phyloP scores from a whole-genome alignment of 1,284 basidiomycete genomes.

The Naganishia sp. region DNA sequence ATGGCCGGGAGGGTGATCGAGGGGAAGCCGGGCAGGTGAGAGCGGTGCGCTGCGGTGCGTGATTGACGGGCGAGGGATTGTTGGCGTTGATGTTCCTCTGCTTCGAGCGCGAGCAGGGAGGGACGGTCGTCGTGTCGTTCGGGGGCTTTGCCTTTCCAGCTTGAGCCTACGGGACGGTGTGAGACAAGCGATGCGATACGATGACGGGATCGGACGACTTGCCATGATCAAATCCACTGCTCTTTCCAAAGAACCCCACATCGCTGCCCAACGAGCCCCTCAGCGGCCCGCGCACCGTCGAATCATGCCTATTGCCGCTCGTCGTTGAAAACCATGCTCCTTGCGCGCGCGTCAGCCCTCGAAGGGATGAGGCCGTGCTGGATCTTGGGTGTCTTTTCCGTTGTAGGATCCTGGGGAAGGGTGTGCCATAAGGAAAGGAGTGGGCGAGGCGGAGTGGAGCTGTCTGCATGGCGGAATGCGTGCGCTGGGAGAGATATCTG shows the following conservation, averaged over 20 bases:
- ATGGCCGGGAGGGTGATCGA: constrained; percentile 6
- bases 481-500: too few species aligned
- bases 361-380: too few species aligned
- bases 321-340: constrained; percentile 1
- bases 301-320: constrained; percentile 9
- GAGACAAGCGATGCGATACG: not conserved
- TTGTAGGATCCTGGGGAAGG: not conserved
- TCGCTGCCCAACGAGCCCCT: constrained; percentile 19
- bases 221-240: too few species aligned
- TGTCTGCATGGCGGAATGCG: not conserved
- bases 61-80: constrained; percentile 9
- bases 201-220: not conserved
- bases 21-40: constrained; percentile 17
- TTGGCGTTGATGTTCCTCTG: constrained; percentile 22
- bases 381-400: too few species aligned
- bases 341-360: not conserved
- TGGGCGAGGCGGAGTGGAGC: not conserved
- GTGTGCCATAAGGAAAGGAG: not conserved
- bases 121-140: constrained; percentile 21
- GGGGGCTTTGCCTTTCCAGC: constrained; percentile 23
- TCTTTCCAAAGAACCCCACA: constrained; percentile 14
- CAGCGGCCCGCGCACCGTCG: constrained; percentile 21
- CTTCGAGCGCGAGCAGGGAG: constrained; percentile 14
- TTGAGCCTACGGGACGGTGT: not conserved
- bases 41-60: not conserved